These are phyloP conservation scores for Magnaporthales sp. DNA, from an alignment of 2,329 filamentous ascomycete genomes.

Conservation along the genomic window DNA sequence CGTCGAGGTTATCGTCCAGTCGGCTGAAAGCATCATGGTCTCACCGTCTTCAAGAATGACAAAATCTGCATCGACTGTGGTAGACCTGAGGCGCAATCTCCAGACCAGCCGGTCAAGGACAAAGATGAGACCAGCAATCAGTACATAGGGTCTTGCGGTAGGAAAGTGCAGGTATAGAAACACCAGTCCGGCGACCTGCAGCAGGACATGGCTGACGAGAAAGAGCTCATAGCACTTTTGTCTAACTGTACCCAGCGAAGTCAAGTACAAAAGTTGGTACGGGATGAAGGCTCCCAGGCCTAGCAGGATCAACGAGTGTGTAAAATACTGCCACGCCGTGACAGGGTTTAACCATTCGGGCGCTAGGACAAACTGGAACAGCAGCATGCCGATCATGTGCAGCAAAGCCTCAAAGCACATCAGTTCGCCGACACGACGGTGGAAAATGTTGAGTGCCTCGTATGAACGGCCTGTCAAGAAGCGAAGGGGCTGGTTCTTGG, in stretches of 20 bases:
- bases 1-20: conserved; percentile 23
- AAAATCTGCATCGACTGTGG: conserved; percentile 37
- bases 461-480: conserved; percentile 55
- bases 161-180: conserved; percentile 53
- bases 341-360: conserved; percentile 32
- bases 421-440: conserved; percentile 53
- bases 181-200: conserved; percentile 45
- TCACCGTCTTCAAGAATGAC: conserved; percentile 46
- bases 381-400: conserved; percentile 46
- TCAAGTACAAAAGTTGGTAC: conserved; percentile 55
- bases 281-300: conserved; percentile 39
- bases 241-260: conserved; percentile 50
- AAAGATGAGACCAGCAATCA: conserved; percentile 45
- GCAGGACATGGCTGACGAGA: conserved; percentile 45
- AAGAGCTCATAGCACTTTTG: conserved; percentile 56
- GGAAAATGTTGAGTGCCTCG: conserved; percentile 57
- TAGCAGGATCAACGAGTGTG: conserved; percentile 29
- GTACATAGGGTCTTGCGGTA: conserved; percentile 42
- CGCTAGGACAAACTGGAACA: conserved; percentile 43
- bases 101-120: conserved; percentile 48
- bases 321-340: conserved; percentile 38
- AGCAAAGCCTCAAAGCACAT: conserved; percentile 51
- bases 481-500: conserved; percentile 58
- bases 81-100: conserved; percentile 42
- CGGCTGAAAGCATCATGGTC: conserved; percentile 37